Evolutionary conservation across 345 rosid species (phyloP), one percentile per base, ranked within the genome.

Genomic region (Brassica nigra): DNA sequence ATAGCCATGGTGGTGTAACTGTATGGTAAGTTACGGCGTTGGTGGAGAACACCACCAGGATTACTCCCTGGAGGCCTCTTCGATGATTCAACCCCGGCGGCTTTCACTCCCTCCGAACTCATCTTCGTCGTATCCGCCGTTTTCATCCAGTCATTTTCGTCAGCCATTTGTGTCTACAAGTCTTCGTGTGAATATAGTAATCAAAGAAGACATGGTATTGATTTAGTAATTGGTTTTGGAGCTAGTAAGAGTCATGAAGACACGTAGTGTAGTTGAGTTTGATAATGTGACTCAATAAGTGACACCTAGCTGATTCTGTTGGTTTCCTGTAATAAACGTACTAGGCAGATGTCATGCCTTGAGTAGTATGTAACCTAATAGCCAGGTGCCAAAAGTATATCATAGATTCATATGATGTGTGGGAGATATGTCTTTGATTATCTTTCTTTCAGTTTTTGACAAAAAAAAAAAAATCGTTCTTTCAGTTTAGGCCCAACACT

Each of bases 81-180:
- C 1, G 91, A 86, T 30, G 84, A 84, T 14, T 89, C 86, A 4
- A 83, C 87, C 0, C 91, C 93, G 2, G 96, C 87, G 0, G 88
- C 88, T 71, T 69, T 87, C 30, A 85, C 87, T 37, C 73, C 86
- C 33, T 87, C 93, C 0, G 86, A 79, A 2, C 85, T 88, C 97
- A 90, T 89, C 86, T 85, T 89, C 72, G 87, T 87, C 4, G 94
- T 91, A 63, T 90, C 93, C 27, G 93, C 91, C 0, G 49, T 82
- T 65, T 84, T 84, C 64, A 84, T 88, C 90, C 92, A 88, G 1
- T 86, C 90, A 47, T 81, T 83, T 4, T 80, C 76, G n/a, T 78
- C 86, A 70, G 83, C 86, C 87, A 84, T 34, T 6, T 58, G 2
- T 59, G 9, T 52, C 20, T 18, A 8, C 62, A 68, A 8, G 18